These are phyloP conservation scores for Populus hybrid DNA, from an alignment of 441 rosid genomes.

Conservation along the genomic window DNA sequence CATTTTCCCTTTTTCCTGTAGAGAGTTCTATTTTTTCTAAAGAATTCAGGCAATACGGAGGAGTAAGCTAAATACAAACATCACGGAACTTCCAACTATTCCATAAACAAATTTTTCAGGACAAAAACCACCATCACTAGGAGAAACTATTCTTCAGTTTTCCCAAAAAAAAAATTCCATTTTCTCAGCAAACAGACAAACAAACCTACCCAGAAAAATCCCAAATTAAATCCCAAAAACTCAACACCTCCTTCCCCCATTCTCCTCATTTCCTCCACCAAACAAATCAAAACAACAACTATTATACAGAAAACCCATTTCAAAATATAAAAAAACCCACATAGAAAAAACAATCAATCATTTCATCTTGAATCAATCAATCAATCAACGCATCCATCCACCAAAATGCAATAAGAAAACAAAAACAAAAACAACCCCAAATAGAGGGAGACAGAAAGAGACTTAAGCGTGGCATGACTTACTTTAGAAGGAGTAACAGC, in stretches of 20 bases:
- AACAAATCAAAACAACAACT: neutral
- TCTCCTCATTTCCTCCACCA: neutral
- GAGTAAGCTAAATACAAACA: neutral
- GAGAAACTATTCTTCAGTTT: neutral
- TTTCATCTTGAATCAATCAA: neutral
- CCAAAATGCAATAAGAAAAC: neutral
- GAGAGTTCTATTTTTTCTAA: no score
- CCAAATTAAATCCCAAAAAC: neutral
- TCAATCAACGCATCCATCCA: neutral
- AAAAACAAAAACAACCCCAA: neutral
- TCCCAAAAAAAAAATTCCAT: neutral
- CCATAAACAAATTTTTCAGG: neutral
- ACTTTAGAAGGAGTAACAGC: no score
- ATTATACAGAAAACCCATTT: neutral
- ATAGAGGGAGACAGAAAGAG: neutral
- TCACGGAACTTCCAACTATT: neutral
- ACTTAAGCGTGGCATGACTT: slow-evolving; percentile 43
- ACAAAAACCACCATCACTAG: neutral
- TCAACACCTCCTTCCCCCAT: neutral
- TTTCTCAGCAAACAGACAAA: neutral
- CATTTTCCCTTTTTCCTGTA: neutral
- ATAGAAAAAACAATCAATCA: neutral
- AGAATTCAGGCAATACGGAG: no score
- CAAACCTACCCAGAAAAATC: neutral
- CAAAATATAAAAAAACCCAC: neutral